Base-by-base conservation (phyloP, 2,329 filamentous ascomycete species). In the Fusarium sp. region DNA sequence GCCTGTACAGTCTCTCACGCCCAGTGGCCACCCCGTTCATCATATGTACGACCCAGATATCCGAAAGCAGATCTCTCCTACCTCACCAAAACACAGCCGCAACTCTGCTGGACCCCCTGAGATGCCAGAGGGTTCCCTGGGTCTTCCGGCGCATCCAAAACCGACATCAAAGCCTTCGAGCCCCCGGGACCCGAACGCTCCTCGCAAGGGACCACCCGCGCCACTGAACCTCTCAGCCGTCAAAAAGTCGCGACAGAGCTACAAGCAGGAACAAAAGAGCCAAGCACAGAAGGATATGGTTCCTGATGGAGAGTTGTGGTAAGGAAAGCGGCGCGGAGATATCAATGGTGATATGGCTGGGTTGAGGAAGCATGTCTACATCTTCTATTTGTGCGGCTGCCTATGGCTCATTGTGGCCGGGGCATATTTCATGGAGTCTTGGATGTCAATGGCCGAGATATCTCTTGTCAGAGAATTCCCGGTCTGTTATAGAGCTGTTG, bases 31-130 rank as follows among this genome's bases (percentile, higher is more conserved):
- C 29, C 63, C 60, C 14, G 66, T 69, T 5, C 73, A 76, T 38
- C 68, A 71, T 44, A 62, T 73, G 41, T 76, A 75, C 53, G 71
- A 76, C 29, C 73, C 73, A 4, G 63, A 73, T 33, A 75, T 76
- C 23, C 69, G 73, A 43, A 68, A 67, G 9, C 71, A 74, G 27
- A 44, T 70, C 33, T 72, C 71, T 2, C 70, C 71, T 6, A 61
- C 41, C 7, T 73, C 70, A 3, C 68, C 64, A 17, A 61, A 57
- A 10, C 53, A 52, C 1, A 25, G 48, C 4, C 55, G 66, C 19
- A 61, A 50, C 14, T 68, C 68, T 11, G 29, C 27, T 2, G 54
- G 60, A 6, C 65, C 66, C 2, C 67, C 69, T 4, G 69, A 67
- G 36, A 15, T 67, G 14, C 66, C 66, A 1, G 59, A 62, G 17